These are phyloP conservation scores for Aegilops umbellulata DNA, from an alignment of 176 grass and related monocot species.

Conservation along the genomic window DNA sequence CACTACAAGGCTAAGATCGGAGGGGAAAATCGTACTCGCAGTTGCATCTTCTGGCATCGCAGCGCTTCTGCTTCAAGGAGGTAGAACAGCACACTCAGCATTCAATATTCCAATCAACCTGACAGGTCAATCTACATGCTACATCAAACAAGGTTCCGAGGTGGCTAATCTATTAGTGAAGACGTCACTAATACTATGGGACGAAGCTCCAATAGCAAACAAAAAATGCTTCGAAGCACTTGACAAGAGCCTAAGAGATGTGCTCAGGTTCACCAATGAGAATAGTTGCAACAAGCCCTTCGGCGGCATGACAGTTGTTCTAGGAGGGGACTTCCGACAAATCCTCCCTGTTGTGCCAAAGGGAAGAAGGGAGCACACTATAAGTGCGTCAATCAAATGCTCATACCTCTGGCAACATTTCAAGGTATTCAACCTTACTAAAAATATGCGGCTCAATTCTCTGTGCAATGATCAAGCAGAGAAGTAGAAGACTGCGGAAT, in stretches of 20 bases:
- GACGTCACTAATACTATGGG: conserved; percentile 3
- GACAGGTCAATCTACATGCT: not conserved
- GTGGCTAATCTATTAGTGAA: not conserved
- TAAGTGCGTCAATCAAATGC: not conserved
- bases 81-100: conserved; percentile 13
- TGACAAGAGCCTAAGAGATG: not conserved
- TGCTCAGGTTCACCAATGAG: not conserved
- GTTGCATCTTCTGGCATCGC: not conserved
- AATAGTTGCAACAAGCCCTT: conserved; percentile 7
- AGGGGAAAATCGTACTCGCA: not conserved
- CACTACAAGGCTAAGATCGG: not conserved
- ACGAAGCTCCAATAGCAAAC: conserved; percentile 11
- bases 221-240: conserved; percentile 9
- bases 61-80: conserved; percentile 12
- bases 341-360: conserved; percentile 9
- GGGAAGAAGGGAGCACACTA: not conserved
- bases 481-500: not conserved
- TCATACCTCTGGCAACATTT: conserved; percentile 20
- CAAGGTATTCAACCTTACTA: not conserved
- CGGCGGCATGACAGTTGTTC: conserved; percentile 21
- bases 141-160: conserved; percentile 6
- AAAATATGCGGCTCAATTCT: conserved; percentile 3
- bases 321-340: conserved; percentile 17
- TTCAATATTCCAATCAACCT: conserved; percentile 11
- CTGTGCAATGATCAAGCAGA: not conserved